Percentiles rank a stretch among this genome's conserved stretches.
These are phyloP conservation scores for Beauveria asiatica DNA, from an alignment of 2,329 filamentous ascomycete genomes.

Conservation along the genomic window DNA sequence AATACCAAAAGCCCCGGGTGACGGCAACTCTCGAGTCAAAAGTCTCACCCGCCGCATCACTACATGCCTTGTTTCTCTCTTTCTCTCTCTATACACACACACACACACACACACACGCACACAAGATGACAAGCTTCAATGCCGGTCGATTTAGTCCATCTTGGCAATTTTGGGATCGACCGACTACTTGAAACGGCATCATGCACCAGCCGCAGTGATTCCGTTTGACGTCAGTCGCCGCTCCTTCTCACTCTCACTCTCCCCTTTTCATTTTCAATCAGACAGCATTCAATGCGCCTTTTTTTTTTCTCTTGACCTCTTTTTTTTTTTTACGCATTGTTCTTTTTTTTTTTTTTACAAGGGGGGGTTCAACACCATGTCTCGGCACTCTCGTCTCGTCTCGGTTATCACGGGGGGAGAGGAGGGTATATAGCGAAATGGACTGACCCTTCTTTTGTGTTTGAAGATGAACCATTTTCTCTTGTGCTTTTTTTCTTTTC, in stretches of 20 bases:
- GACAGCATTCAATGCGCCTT: neutral
- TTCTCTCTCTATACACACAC: neutral
- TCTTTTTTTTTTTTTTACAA: neutral
- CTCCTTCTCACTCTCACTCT: neutral
- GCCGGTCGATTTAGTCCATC: no score
- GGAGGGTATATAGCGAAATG: neutral
- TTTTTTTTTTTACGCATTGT: neutral
- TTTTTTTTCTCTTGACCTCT: neutral
- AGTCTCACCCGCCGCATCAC: neutral
- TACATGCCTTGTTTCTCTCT: neutral
- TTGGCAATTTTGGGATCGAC: no score
- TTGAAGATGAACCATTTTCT: no score
- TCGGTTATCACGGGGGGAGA: neutral
- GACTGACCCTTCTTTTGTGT: neutral
- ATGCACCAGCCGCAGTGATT: no score
- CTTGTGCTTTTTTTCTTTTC: neutral
- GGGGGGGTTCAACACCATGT: neutral
- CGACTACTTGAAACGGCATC: no score
- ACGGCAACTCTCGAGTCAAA: neutral
- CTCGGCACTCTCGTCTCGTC: neutral
- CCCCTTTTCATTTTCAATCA: neutral
- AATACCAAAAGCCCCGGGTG: slow-evolving; percentile 13
- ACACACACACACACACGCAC: no score
- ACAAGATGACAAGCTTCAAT: no score
- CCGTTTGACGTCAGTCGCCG: no score